A percentile compares a stretch with the other conserved stretches of the same genome.
Evolutionary conservation across 257 asterid species (phyloP).

Genomic region (Scutellaria galericulata): DNA sequence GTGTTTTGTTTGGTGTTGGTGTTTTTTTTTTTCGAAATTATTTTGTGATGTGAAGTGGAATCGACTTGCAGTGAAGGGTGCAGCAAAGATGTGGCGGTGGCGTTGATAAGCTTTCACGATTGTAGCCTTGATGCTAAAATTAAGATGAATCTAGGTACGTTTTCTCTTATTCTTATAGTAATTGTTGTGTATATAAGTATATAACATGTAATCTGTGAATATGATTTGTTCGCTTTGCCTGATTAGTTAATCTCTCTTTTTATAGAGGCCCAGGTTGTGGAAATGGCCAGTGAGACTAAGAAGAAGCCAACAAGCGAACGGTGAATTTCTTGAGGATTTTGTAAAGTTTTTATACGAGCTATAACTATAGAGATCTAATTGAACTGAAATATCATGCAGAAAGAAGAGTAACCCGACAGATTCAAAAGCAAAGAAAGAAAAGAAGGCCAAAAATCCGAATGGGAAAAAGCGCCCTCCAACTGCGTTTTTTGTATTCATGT

Average conservation of each 20-base stretch:
- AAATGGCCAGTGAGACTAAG: constrained; percentile 56
- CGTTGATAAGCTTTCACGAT: constrained; percentile 75
- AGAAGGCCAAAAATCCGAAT: constrained; percentile 55
- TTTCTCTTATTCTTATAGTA: background rate
- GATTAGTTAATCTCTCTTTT: background rate
- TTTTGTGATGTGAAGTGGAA: background rate
- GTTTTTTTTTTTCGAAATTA: background rate
- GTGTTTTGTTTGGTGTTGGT: background rate
- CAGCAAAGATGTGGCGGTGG: constrained; percentile 73
- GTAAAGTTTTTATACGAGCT: background rate
- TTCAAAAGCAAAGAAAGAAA: constrained; percentile 52
- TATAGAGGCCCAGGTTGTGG: constrained; percentile 68
- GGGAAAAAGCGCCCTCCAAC: constrained; percentile 75
- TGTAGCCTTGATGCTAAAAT: constrained; percentile 84
- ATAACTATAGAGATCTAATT: background rate
- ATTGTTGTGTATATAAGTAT: background rate
- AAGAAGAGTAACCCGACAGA: constrained; percentile 52
- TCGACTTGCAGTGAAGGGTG: constrained; percentile 65
- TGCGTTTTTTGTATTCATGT: constrained; percentile 89
- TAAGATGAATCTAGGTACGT: constrained; percentile 75
- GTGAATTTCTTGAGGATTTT: constrained; percentile 31
- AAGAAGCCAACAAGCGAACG: constrained; percentile 53
- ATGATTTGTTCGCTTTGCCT: background rate
- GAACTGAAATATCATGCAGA: constrained; percentile 37
- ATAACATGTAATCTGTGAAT: background rate